Evolutionary conservation across 75 land plant genomes (phyloP).

Genomic region (Larix kaempferi): DNA sequence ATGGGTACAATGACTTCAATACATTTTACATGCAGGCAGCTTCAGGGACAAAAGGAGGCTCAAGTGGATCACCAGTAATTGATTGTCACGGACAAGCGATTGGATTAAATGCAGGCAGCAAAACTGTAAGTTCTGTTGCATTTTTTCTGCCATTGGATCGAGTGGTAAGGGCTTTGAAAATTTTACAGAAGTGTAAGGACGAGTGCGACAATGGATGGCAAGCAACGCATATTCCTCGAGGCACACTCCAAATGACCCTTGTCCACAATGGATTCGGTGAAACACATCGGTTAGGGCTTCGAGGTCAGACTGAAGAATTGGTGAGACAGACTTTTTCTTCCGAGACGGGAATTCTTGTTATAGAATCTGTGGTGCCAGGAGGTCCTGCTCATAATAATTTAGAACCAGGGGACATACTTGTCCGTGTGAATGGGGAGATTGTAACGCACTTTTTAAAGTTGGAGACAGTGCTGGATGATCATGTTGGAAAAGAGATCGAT

Average conservation of each 20-base stretch:
- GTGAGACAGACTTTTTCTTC: slow-evolving; percentile 62
- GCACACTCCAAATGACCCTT: slow-evolving; percentile 89
- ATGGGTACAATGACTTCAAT: slow-evolving; percentile 95
- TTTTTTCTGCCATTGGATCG: slow-evolving; percentile 86
- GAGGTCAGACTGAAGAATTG: slow-evolving; percentile 66
- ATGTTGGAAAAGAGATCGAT: slow-evolving; percentile 46
- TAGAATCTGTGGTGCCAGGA: slow-evolving; percentile 89
- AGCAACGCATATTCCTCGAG: slow-evolving; percentile 68
- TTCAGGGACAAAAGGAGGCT: slow-evolving; percentile 94
- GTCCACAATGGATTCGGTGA: slow-evolving; percentile 91
- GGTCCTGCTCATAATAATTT: slow-evolving; percentile 79
- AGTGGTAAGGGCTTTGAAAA: slow-evolving; percentile 71
- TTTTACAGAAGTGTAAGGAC: slow-evolving; percentile 46
- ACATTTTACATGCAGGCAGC: slow-evolving; percentile 97
- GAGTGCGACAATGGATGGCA: slow-evolving; percentile 34
- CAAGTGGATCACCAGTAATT: slow-evolving; percentile 96
- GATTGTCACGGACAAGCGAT: slow-evolving; percentile 92
- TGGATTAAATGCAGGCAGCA: slow-evolving; percentile 89
- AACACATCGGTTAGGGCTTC: slow-evolving; percentile 73
- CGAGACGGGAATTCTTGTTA: slow-evolving; percentile 92
- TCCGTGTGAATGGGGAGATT: slow-evolving; percentile 68
- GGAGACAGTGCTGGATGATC: slow-evolving; percentile 82
- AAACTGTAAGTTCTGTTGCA: slow-evolving; percentile 73
- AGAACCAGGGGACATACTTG: slow-evolving; percentile 89
- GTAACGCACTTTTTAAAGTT: slow-evolving; percentile 79